Percentiles rank a stretch among this genome's conserved stretches.
Conservation (phyloP, 148 eudicot species). For the Diospyros kaki region DNA sequence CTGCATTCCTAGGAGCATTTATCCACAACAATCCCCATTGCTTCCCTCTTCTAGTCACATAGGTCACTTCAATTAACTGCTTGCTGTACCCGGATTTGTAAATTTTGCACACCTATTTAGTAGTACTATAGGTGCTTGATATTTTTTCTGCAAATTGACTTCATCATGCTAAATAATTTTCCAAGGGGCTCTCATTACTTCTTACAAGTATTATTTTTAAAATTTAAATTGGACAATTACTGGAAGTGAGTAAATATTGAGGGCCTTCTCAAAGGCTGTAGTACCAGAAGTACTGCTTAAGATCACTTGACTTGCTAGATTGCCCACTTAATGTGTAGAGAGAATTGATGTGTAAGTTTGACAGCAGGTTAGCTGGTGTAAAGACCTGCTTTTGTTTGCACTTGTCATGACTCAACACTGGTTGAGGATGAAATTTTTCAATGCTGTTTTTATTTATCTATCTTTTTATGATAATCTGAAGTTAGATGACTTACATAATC, state of each 20-base stretch:
- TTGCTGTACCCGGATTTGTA: neutral
- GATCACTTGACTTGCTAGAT: conserved; percentile 3
- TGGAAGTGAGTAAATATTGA: neutral
- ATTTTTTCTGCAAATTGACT: neutral
- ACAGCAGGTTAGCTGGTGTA: neutral
- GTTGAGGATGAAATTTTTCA: neutral
- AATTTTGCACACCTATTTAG: neutral
- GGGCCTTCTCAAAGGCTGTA: neutral
- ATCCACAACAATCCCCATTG: neutral
- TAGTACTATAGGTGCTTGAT: neutral
- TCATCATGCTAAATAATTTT: neutral
- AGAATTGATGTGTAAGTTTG: neutral
- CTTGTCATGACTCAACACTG: neutral
- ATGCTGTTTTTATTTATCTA: too few relatives aligned
- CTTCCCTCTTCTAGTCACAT: neutral
- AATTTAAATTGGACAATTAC: neutral
- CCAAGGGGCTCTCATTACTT: neutral
- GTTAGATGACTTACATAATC: neutral
- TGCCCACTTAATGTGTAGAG: neutral
- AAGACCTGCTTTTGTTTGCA: neutral
- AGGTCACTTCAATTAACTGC: neutral
- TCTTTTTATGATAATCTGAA: neutral
- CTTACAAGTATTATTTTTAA: neutral
- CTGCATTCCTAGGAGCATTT: too few relatives aligned
- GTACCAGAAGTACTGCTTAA: neutral